phyloP scores from a whole-genome alignment of 495 filamentous ascomycete genomes.

The Stereocaulon alpinum region DNA sequence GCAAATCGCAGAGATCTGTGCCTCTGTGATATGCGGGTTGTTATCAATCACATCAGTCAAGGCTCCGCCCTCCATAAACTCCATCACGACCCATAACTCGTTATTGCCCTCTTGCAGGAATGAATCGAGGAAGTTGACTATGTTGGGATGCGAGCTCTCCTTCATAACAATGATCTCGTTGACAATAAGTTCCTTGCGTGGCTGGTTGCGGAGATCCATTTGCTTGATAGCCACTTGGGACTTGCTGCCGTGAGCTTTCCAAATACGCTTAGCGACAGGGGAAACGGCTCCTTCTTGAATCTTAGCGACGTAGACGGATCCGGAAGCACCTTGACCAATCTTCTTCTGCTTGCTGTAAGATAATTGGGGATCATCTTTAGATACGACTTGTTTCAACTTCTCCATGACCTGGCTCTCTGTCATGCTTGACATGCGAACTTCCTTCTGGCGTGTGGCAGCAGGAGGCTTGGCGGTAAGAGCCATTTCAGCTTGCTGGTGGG shows the following conservation, averaged over 20 bases:
- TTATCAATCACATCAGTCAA: slow-evolving; percentile 98
- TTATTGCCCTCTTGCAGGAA: slow-evolving; percentile 87
- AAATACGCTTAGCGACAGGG: slow-evolving; percentile 52
- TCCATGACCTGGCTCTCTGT: slow-evolving; percentile 94
- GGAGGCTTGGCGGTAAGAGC: slow-evolving; percentile 66
- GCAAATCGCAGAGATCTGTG: slow-evolving; percentile 96
- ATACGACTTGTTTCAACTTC: slow-evolving; percentile 83
- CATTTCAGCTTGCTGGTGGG: slow-evolving; percentile 70
- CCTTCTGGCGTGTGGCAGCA: slow-evolving; percentile 64
- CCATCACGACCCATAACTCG: slow-evolving; percentile 98
- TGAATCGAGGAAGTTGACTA: slow-evolving; percentile 96
- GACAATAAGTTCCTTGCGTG: slow-evolving; percentile 95
- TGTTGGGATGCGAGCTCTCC: slow-evolving; percentile 93
- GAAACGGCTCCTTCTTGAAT: slow-evolving; percentile 67
- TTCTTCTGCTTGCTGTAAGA: slow-evolving; percentile 98
- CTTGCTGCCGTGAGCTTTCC: slow-evolving; percentile 56
- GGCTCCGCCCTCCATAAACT: slow-evolving; percentile 98
- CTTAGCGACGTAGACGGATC: slow-evolving; percentile 94
- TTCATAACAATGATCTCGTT: slow-evolving; percentile 99
- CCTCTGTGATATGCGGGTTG: slow-evolving; percentile 79
- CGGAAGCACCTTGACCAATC: slow-evolving; percentile 95
- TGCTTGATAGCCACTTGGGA: slow-evolving; percentile 96
- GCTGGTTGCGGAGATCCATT: slow-evolving; percentile 97
- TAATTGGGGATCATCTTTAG: slow-evolving; percentile 78
- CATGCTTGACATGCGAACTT: slow-evolving; percentile 95